phyloP scores from a whole-genome alignment of 106 monocot species.

The Dendrobium nobile region DNA sequence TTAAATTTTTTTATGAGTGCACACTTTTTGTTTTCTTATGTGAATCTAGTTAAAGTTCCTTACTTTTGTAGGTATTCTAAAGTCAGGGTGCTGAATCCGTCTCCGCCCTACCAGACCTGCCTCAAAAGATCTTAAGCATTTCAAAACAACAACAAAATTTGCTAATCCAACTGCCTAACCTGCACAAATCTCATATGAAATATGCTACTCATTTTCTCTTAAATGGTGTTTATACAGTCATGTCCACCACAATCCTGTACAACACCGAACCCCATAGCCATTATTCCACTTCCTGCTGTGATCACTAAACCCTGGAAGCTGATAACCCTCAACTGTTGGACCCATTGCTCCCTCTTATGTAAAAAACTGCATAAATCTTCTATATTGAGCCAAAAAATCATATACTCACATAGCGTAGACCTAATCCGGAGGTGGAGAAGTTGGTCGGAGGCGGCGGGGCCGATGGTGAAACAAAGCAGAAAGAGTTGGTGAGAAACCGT shows the following conservation, averaged over 20 bases:
- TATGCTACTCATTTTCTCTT: no score
- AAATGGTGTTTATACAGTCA: neutral
- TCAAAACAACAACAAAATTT: no score
- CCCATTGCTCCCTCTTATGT: neutral
- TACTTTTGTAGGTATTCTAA: no score
- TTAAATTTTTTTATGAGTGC: no score
- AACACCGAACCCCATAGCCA: neutral
- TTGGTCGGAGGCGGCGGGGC: constrained; percentile 6
- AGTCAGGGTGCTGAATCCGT: no score
- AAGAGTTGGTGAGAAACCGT: constrained; percentile 15
- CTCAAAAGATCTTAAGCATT: no score
- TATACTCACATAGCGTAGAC: constrained; percentile 6
- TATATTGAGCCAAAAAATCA: neutral
- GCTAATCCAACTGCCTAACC: no score
- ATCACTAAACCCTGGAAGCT: neutral
- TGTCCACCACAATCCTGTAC: neutral
- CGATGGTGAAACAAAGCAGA: constrained; percentile 7
- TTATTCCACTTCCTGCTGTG: neutral
- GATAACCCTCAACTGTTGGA: neutral
- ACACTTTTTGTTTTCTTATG: no score
- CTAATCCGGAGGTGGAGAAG: neutral
- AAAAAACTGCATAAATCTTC: neutral
- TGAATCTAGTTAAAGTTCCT: no score
- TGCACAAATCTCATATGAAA: no score
- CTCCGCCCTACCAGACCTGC: no score